Base-by-base conservation (phyloP, 2,329 filamentous ascomycete species). In the Penicillium polonicum region DNA sequence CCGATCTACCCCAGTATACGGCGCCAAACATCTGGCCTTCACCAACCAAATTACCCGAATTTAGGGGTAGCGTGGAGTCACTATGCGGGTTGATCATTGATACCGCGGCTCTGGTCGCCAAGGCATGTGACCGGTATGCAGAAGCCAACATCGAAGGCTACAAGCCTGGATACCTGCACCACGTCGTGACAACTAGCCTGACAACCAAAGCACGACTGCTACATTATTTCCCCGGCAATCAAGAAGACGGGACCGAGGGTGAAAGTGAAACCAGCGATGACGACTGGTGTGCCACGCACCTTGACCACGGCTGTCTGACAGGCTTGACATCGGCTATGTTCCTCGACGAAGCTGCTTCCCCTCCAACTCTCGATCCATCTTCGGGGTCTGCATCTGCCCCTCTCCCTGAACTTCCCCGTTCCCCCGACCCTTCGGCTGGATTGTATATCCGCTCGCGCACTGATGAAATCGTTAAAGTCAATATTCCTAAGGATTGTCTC, bases 271-370 rank as follows among this genome's bases (percentile, higher is more conserved):
- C 93, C 71, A 88, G 92, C 73, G 88, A 91, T 60, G 92, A 97
- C 74, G 90, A 95, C 76, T 99, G 94, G 94, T 99, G 93, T 74
- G 90, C 92, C 9, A 81, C 78, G 2, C 79, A 81, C 60, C 58
- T 94, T 56, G 93, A 97, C 74, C 92, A 97, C 68, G 92, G 94
- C 43, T 97, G 93, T 72, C 82, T 99, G 33, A 99, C 94, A 0
- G 93, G 92, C 15, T 82, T 99, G 35, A 99, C 94, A 0, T 93
- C 89, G 2, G 92, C 93, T 65, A 96, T 97, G 92, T 97, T 96
- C 74, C 83, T 97, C 61, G 91, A 97, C 70, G 93, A 97, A 77
- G 76, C 77, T 0, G 72, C 71, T 10, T 68, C 78, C 29, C 62
- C 63, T 17, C 67, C 70, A 36, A 62, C 59, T 66, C 78, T 61